Conservation (phyloP, 345 rosid species). For the Eucalyptus erythrocorys region DNA sequence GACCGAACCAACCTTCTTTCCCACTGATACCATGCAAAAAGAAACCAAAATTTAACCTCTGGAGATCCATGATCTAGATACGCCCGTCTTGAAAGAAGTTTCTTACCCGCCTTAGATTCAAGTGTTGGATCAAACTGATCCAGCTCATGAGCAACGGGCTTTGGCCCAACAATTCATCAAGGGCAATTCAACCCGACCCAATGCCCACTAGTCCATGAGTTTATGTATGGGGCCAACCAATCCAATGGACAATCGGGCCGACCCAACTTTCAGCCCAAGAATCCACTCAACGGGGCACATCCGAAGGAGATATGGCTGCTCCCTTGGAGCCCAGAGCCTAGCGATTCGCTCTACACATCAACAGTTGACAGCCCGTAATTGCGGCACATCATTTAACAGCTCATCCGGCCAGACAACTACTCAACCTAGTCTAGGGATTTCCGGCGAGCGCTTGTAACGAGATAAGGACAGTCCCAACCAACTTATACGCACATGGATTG, state of each 20-base stretch:
- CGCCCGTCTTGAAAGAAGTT: not conserved
- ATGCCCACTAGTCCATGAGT: not conserved
- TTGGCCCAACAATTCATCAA: not conserved
- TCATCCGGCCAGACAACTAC: too few species aligned
- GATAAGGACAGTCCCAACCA: too few species aligned
- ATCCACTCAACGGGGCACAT: not conserved
- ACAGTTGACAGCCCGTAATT: too few species aligned
- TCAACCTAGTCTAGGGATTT: too few species aligned
- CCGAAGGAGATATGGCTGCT: not conserved
- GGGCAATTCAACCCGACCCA: not conserved
- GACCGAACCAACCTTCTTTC: not conserved
- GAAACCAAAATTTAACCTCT: not conserved
- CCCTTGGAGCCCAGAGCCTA: not conserved
- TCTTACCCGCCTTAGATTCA: not conserved
- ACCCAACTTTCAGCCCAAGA: not conserved
- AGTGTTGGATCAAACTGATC: not conserved
- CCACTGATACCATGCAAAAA: not conserved
- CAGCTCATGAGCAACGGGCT: not conserved
- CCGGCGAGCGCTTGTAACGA: too few species aligned
- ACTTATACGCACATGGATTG: too few species aligned
- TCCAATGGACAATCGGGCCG: not conserved
- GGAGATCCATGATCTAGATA: not conserved
- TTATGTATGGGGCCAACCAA: not conserved
- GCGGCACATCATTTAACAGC: too few species aligned
- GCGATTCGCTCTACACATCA: too few species aligned